These are phyloP conservation scores for Porphyra umbilicalis DNA, from an alignment of 31 red algal genomes.

Conservation along the genomic window DNA sequence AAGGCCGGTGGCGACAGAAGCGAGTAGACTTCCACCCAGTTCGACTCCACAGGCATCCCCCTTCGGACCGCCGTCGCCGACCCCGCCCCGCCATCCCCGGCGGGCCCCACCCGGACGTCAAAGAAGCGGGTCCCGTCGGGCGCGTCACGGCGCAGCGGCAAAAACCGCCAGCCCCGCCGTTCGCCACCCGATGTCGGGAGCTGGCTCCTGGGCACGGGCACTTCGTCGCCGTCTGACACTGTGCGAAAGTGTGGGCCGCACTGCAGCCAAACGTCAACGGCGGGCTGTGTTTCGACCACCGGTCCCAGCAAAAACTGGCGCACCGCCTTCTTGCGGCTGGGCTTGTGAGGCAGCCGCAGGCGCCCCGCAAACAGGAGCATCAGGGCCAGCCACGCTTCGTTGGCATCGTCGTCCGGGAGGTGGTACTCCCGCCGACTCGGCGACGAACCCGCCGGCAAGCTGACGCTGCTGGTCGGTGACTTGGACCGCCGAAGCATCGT, in stretches of 20 bases:
- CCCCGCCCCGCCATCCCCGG: too few species aligned
- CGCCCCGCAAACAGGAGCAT: not conserved
- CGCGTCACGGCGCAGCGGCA: not conserved
- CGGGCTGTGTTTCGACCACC: not conserved
- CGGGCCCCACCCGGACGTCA: not conserved
- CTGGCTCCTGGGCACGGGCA: not conserved
- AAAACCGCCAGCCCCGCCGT: not conserved
- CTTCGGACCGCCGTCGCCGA: too few species aligned
- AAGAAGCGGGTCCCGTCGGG: not conserved
- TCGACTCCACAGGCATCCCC: not conserved
- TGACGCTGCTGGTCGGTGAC: too few species aligned
- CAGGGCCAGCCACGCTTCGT: not conserved
- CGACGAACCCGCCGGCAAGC: too few species aligned
- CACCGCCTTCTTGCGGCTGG: not conserved
- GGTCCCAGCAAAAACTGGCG: not conserved
- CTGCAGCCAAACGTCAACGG: not conserved
- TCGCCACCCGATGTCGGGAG: not conserved
- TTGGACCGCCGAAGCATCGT: too few species aligned
- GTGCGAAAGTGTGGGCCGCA: not conserved
- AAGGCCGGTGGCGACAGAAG: not conserved
- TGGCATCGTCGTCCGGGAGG: not conserved
- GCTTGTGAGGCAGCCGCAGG: not conserved
- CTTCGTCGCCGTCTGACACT: not conserved
- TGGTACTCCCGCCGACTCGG: not conserved
- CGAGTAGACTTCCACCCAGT: not conserved